Evolutionary conservation across 2,329 filamentous ascomycete genomes (phyloP), one percentile per base, ranked within the genome.

Genomic region (Sarocladium kiliense): DNA sequence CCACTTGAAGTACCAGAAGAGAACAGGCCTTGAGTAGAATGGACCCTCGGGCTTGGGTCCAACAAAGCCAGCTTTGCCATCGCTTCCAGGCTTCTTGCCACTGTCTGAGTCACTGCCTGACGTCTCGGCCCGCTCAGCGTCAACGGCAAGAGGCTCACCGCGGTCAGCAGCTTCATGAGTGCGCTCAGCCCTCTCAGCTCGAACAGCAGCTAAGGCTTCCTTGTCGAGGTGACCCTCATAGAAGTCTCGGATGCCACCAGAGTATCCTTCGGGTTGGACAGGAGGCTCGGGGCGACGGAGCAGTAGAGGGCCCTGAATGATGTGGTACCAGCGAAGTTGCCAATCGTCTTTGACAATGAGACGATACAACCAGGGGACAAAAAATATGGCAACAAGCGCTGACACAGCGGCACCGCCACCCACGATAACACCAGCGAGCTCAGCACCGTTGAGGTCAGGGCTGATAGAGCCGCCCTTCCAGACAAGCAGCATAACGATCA

Each of bases 171-270:
- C 30, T 12, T 32, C 30, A 11, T 18, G 30, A 4, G 23, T n/a
- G 11, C 45, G 19, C 11, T 27, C 45, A 4, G 45, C 45, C n/a
- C 27, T 14, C 5, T 21, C 45, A 27, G 21, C 45, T 21, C 25
- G 18, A 14, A 26, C n/a, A 11, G 45, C 30, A 0, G 74, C 74
- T 16, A 83, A 74, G 61, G 82, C 70, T 39, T 80, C 79, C 2
- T 68, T 69, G n/a, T 79, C 82, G 34, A 78, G 66, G 55, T 81
- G 79, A 1, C 80, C 81, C 42, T 71, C 73, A 66, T 84, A 84
- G 64, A 79, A 84, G 66, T 84, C 73, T 53, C 76, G 74, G 42
- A 83, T 68, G 3, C 65, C 68, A 50, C 68, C 69, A n/a, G 68
- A 61, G 53, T 68, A 70, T 55, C 73, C 70, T 6, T 69, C 73